Evolutionary conservation across 768 basidiomycete genomes (phyloP).

Genomic region (Piloderma croceum): DNA sequence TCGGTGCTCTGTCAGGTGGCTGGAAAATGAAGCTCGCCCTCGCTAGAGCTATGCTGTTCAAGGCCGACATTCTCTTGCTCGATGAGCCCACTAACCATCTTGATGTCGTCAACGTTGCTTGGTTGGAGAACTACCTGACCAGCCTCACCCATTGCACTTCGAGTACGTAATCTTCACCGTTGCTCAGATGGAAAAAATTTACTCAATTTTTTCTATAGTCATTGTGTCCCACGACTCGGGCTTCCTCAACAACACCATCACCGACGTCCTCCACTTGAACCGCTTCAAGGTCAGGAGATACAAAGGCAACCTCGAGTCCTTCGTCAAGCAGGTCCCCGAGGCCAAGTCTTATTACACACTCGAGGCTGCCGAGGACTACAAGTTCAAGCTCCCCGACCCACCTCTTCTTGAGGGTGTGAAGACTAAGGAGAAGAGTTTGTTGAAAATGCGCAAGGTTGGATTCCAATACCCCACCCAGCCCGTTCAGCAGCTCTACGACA

Average conservation of each 20-base stretch:
- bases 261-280: constrained; percentile 95
- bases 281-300: constrained; percentile 97
- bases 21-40: constrained; percentile 99
- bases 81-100: constrained; percentile 97
- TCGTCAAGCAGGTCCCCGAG: constrained; percentile 92
- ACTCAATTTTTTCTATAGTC: constrained; percentile 40
- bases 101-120: constrained; percentile 95
- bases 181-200: constrained; percentile 6
- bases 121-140: constrained; percentile 93
- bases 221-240: constrained; percentile 97
- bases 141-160: constrained; percentile 88
- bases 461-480: constrained; percentile 91
- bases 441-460: constrained; percentile 97
- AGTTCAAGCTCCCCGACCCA: constrained; percentile 95
- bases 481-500: constrained; percentile 89
- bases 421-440: constrained; percentile 95
- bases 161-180: constrained; percentile 41
- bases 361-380: constrained; percentile 94
- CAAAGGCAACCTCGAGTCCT: constrained; percentile 90
- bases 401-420: constrained; percentile 99
- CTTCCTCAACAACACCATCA: constrained; percentile 98
- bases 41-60: constrained; percentile 96
- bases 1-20: constrained; percentile 92
- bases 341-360: constrained; percentile 98
- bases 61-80: constrained; percentile 92